These are phyloP conservation scores for Friedmanniomyces simplex DNA, from an alignment of 495 filamentous ascomycete species.

Conservation along the genomic window DNA sequence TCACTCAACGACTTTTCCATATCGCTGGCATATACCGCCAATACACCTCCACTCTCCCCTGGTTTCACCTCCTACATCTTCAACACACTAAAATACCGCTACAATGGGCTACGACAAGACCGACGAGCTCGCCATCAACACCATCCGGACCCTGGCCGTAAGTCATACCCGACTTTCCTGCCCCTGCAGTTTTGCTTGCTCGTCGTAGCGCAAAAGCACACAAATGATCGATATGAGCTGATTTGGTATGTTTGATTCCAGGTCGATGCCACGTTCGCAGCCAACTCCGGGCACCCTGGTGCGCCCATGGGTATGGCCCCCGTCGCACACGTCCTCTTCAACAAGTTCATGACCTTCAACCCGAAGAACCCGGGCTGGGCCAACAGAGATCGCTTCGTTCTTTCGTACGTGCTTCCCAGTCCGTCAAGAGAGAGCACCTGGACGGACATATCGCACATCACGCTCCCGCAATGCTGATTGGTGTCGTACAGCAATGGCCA, in stretches of 20 bases:
- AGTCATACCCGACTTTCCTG: conserved; percentile 27
- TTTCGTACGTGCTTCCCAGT: conserved; percentile 64
- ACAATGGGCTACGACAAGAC: conserved; percentile 83
- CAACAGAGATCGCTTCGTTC: conserved; percentile 96
- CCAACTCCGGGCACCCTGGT: conserved; percentile 97
- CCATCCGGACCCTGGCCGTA: conserved; percentile 92
- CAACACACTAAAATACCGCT: conserved; percentile 27
- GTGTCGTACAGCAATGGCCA: conserved; percentile 70
- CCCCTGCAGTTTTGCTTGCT: too few species aligned
- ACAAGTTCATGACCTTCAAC: conserved; percentile 99
- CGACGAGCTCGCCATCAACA: conserved; percentile 90
- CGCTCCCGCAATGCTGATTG: conserved; percentile 13
- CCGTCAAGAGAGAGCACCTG: too few species aligned
- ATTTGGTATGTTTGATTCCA: conserved; percentile 34
- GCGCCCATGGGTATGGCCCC: conserved; percentile 99
- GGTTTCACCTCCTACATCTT: background rate
- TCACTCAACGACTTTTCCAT: too few species aligned
- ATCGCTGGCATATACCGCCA: too few species aligned
- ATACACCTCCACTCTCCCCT: background rate
- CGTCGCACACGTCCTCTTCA: conserved; percentile 92
- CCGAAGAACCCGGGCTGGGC: conserved; percentile 95
- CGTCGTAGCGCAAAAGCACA: background rate
- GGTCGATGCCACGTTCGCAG: conserved; percentile 94
- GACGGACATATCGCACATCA: background rate
- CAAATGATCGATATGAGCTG: conserved; percentile 26